Evolutionary conservation across 805 yeast species (phyloP).

Genomic region (Scheffersomyces ergatensis): DNA sequence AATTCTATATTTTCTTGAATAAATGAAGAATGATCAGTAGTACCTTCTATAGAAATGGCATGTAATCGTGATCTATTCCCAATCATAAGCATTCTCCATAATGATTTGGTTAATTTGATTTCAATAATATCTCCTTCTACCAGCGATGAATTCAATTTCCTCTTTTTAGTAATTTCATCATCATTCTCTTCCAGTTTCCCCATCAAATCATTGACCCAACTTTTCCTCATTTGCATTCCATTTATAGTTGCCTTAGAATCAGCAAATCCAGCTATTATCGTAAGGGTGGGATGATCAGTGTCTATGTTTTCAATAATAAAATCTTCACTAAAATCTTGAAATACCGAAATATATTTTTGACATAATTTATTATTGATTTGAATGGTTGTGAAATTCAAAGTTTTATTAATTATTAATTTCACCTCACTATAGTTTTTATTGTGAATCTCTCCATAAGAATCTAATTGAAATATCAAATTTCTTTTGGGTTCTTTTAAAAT

Average conservation of each 20-base stretch:
- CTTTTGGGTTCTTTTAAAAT: constrained; percentile 30
- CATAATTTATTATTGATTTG: constrained; percentile 24
- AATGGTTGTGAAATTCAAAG: constrained; percentile 19
- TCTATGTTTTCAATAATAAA: constrained; percentile 12
- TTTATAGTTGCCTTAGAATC: constrained; percentile 30
- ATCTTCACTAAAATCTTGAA: constrained; percentile 18
- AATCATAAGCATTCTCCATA: constrained; percentile 37
- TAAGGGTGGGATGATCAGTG: constrained; percentile 14
- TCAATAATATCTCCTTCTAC: constrained; percentile 39
- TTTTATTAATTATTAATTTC: constrained; percentile 29
- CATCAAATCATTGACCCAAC: constrained; percentile 33
- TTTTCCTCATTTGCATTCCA: constrained; percentile 29
- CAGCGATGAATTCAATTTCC: constrained; percentile 3
- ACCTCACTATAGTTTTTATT: constrained; percentile 21
- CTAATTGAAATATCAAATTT: constrained; percentile 29
- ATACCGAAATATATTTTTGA: constrained; percentile 19
- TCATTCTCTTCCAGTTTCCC: constrained; percentile 6
- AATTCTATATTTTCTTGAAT: not conserved
- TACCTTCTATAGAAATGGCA: constrained; percentile 28
- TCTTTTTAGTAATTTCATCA: constrained; percentile 10
- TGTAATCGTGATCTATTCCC: constrained; percentile 23
- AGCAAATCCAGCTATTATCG: constrained; percentile 22
- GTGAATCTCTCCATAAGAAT: constrained; percentile 11
- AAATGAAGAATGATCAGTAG: constrained; percentile 17
- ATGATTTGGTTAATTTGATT: constrained; percentile 38